These are phyloP conservation scores for Cyclotella kingstonii DNA, from an alignment of 108 stramenopile genomes.

Conservation along the genomic window DNA sequence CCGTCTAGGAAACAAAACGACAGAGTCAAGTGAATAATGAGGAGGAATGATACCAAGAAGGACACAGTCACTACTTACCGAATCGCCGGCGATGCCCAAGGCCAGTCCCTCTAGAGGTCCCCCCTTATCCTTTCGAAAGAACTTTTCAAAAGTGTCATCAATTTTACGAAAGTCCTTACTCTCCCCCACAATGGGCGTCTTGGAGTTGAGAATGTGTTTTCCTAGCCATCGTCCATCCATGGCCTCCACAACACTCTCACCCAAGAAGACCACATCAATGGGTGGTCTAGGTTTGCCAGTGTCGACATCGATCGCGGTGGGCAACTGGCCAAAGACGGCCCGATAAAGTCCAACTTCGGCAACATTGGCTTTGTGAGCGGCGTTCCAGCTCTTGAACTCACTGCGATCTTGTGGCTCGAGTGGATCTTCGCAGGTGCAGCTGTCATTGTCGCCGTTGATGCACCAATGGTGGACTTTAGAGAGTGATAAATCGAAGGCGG, in stretches of 20 bases:
- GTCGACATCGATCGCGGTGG: slow-evolving; percentile 17
- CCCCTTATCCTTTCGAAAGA: slow-evolving; percentile 43
- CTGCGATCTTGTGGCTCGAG: slow-evolving; percentile 44
- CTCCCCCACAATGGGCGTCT: slow-evolving; percentile 2
- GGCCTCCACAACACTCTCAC: slow-evolving; percentile 76
- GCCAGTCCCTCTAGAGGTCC: slow-evolving; percentile 36
- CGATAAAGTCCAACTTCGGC: slow-evolving; percentile 42
- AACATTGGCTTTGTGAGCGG: slow-evolving; percentile 57
- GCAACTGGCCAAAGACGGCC: slow-evolving; percentile 19
- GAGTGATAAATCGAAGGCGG: slow-evolving; percentile 60
- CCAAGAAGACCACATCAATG: slow-evolving; percentile 78
- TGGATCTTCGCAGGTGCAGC: slow-evolving; percentile 78
- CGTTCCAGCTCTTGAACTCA: slow-evolving; percentile 59
- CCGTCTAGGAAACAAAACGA: slow-evolving; percentile 29
- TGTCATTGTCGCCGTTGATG: slow-evolving; percentile 58
- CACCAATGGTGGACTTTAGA: slow-evolving; percentile 78
- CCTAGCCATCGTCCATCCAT: slow-evolving; percentile 84
- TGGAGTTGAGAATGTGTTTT: slow-evolving; percentile 17
- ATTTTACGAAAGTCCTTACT: slow-evolving; percentile 21
- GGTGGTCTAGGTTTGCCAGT: slow-evolving; percentile 16
- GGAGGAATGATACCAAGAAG: background rate
- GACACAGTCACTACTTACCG: slow-evolving; percentile 26
- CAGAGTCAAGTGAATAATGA: background rate
- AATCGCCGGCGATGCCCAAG: slow-evolving; percentile 70
- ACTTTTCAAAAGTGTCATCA: slow-evolving; percentile 38